Evolutionary conservation across 768 basidiomycete genomes (phyloP).

Genomic region (Ramaria rubella): DNA sequence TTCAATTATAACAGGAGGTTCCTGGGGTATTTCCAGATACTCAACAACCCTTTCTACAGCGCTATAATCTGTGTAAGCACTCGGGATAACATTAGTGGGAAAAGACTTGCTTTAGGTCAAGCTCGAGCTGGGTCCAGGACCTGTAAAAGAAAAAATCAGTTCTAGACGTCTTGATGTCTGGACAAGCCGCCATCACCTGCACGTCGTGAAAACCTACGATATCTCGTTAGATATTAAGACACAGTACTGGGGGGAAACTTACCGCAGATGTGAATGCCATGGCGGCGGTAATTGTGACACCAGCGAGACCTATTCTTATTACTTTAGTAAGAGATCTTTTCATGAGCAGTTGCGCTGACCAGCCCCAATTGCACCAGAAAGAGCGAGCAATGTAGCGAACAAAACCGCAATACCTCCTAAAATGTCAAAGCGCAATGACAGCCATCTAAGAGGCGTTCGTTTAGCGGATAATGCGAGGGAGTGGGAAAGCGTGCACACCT

Average conservation of each 20-base stretch:
- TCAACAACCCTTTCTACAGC: constrained; percentile 89
- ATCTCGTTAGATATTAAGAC: not conserved
- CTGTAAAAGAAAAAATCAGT: constrained; percentile 1
- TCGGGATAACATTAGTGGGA: not conserved
- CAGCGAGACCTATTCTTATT: constrained; percentile 29
- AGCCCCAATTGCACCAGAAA: constrained; percentile 40
- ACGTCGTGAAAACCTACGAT: constrained; percentile 39
- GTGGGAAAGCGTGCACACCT: constrained; percentile 24
- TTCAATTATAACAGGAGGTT: constrained; percentile 73
- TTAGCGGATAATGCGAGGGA: not conserved
- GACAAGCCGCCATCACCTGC: constrained; percentile 21
- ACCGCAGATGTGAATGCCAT: constrained; percentile 49
- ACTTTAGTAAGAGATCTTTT: constrained; percentile 35
- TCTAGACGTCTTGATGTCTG: too few species aligned
- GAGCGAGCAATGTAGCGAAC: constrained; percentile 68
- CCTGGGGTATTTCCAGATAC: constrained; percentile 85
- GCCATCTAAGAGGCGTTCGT: constrained; percentile 37
- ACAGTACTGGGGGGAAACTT: constrained; percentile 3
- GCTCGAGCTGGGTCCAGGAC: constrained; percentile 52
- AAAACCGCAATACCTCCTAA: constrained; percentile 71
- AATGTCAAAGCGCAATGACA: constrained; percentile 74
- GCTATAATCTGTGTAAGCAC: constrained; percentile 33
- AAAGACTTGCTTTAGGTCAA: constrained; percentile 68
- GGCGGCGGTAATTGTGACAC: constrained; percentile 65
- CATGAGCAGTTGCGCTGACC: too few species aligned